phyloP scores from a whole-genome alignment of 106 monocot genomes.

The Iris macrosiphon region DNA sequence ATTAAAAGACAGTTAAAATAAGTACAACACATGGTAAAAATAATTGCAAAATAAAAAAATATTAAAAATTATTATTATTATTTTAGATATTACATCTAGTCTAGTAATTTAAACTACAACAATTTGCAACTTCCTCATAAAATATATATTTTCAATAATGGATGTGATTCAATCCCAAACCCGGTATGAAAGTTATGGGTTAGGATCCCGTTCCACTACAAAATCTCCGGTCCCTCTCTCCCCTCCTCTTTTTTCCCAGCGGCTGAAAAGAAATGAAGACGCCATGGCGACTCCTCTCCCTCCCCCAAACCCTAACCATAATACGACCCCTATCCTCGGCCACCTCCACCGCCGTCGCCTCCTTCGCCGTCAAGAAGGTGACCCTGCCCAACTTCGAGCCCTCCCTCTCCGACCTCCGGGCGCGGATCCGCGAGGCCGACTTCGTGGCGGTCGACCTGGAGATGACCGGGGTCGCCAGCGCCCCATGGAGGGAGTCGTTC shows the following conservation, averaged over 20 bases:
- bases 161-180: no score
- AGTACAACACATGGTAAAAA: no score
- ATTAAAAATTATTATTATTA: no score
- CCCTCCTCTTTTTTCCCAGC: neutral
- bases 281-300: slow-evolving; percentile 4
- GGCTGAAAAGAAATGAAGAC: slow-evolving; percentile 3
- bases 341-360: slow-evolving; percentile 5
- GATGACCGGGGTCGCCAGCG: slow-evolving; percentile 91
- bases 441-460: slow-evolving; percentile 93
- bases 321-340: slow-evolving; percentile 12
- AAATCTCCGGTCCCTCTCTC: no score
- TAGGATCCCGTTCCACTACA: no score
- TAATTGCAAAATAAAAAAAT: no score
- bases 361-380: slow-evolving; percentile 67
- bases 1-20: no score
- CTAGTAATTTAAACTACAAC: no score
- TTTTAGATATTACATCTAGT: no score
- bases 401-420: slow-evolving; percentile 46
- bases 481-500: slow-evolving; percentile 82
- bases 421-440: slow-evolving; percentile 46
- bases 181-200: no score
- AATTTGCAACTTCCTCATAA: no score
- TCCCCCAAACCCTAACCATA: slow-evolving; percentile 16
- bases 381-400: slow-evolving; percentile 59
- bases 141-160: no score